Conservation (phyloP, 2,329 filamentous ascomycete genomes). For the Xylaria sp. region DNA sequence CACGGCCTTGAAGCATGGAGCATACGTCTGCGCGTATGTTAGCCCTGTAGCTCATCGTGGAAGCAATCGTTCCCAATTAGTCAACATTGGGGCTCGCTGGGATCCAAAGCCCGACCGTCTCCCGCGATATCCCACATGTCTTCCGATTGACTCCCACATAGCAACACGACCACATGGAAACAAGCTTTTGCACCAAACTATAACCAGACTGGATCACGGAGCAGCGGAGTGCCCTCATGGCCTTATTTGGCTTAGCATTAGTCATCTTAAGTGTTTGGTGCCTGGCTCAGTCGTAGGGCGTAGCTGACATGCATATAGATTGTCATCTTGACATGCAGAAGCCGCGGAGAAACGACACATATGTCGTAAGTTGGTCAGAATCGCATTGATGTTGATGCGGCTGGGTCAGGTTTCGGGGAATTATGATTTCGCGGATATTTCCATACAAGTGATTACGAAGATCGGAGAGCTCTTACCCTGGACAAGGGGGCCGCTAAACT, state of each 20-base stretch:
- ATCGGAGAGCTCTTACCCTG: not conserved
- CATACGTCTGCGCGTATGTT: not conserved
- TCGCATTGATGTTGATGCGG: not conserved
- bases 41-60: not conserved
- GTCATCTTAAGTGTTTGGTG: not conserved
- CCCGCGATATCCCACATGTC: slow-evolving; percentile 4
- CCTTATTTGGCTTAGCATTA: not conserved
- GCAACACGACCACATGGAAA: not conserved
- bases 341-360: not conserved
- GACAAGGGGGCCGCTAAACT: too few species aligned
- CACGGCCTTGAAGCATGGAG: not conserved
- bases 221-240: not conserved
- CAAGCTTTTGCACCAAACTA: not conserved
- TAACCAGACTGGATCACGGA: not conserved
- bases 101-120: not conserved
- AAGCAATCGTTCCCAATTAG: not conserved
- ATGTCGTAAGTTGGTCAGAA: not conserved
- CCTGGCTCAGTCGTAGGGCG: not conserved
- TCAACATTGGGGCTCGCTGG: not conserved
- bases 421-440: not conserved
- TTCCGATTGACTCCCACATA: not conserved
- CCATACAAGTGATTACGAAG: not conserved
- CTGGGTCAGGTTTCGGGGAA: not conserved
- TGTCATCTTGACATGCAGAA: slow-evolving; percentile 1
- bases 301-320: not conserved